Evolutionary conservation across 495 filamentous ascomycete species (phyloP).

Genomic region (Penicillium manginii): DNA sequence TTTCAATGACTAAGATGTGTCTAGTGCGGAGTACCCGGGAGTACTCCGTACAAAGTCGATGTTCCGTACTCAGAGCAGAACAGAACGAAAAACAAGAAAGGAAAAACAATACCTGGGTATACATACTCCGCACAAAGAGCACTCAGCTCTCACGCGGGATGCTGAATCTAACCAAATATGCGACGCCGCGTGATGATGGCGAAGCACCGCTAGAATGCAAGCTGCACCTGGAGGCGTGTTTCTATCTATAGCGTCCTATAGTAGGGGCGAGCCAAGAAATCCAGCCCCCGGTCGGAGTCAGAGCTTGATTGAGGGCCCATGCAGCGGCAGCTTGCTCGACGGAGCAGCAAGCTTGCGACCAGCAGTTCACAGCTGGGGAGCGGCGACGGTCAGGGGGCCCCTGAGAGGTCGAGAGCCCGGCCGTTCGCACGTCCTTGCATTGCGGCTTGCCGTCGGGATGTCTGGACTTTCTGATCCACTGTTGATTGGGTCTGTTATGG

Average conservation of each 20-base stretch:
- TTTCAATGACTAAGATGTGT: too few relatives aligned
- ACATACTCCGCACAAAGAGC: neutral
- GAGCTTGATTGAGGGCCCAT: neutral
- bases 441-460: conserved; percentile 5
- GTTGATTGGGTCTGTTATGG: neutral
- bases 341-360: neutral
- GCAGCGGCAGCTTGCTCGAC: neutral
- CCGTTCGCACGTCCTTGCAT: conserved; percentile 5
- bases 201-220: conserved; percentile 1
- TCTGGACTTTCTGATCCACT: conserved; percentile 1
- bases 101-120: neutral
- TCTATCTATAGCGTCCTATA: conserved; percentile 5
- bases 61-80: too few relatives aligned
- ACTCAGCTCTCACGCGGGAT: neutral
- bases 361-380: neutral
- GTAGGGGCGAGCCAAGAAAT: neutral
- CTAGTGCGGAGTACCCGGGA: too few relatives aligned
- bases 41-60: too few relatives aligned
- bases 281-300: neutral
- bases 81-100: neutral
- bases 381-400: neutral
- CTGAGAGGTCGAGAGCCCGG: neutral
- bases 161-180: neutral
- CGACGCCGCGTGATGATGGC: neutral
- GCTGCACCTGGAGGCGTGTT: neutral